Evolutionary conservation across 1,284 basidiomycete genomes (phyloP).

Genomic region (Fomitiporia mediterranea): DNA sequence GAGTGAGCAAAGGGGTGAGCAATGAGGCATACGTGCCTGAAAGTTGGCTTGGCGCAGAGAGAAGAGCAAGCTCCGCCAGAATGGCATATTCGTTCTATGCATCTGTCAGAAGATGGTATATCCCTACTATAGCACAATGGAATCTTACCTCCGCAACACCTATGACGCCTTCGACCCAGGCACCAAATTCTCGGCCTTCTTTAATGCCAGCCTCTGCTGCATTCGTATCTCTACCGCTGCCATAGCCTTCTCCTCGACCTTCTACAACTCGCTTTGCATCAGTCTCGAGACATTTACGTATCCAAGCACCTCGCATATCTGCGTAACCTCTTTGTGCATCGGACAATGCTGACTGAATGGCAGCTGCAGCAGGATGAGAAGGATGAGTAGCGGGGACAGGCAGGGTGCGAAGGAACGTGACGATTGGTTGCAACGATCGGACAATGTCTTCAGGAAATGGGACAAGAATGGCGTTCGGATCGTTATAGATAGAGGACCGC

Average conservation of each 20-base stretch:
- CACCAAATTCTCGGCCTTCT: slow-evolving; percentile 62
- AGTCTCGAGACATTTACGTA: slow-evolving; percentile 62
- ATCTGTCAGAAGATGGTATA: not conserved
- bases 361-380: slow-evolving; percentile 65
- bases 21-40: slow-evolving; percentile 55
- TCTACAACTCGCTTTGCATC: slow-evolving; percentile 65
- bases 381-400: slow-evolving; percentile 73
- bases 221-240: slow-evolving; percentile 20
- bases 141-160: slow-evolving; percentile 55
- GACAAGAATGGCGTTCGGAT: slow-evolving; percentile 30
- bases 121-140: not conserved
- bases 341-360: slow-evolving; percentile 57
- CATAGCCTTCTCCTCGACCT: slow-evolving; percentile 49
- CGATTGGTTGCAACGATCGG: slow-evolving; percentile 54
- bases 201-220: slow-evolving; percentile 43
- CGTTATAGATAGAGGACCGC: slow-evolving; percentile 44
- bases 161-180: slow-evolving; percentile 59
- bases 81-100: slow-evolving; percentile 57
- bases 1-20: slow-evolving; percentile 54
- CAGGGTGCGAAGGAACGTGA: slow-evolving; percentile 61
- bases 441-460: slow-evolving; percentile 53
- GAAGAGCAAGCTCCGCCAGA: slow-evolving; percentile 55
- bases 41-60: slow-evolving; percentile 44
- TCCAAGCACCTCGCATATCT: slow-evolving; percentile 78
- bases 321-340: slow-evolving; percentile 78